phyloP scores from a whole-genome alignment of 257 asterid species.

The Plantago elongata region DNA sequence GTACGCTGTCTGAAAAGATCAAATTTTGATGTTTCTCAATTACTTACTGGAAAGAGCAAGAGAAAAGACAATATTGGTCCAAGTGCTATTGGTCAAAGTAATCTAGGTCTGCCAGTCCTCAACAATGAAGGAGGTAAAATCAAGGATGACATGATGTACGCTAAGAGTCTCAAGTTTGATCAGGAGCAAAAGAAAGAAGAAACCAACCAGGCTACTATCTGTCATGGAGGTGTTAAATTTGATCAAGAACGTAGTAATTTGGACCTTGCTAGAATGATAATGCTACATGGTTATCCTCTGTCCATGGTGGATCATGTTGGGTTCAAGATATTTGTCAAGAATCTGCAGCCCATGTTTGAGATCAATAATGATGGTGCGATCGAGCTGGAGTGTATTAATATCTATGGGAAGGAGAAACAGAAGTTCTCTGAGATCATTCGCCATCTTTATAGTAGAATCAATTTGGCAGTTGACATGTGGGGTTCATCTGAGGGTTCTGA shows the following conservation, averaged over 20 bases:
- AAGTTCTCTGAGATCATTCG: slow-evolving; percentile 58
- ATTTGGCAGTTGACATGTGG: slow-evolving; percentile 79
- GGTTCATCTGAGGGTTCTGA: slow-evolving; percentile 54
- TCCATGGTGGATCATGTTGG: slow-evolving; percentile 88
- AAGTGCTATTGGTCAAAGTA: slow-evolving; percentile 39
- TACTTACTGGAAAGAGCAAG: slow-evolving; percentile 82
- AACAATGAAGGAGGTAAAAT: slow-evolving; percentile 55
- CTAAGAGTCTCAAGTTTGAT: slow-evolving; percentile 53
- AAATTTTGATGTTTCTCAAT: slow-evolving; percentile 82
- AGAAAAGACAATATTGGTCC: slow-evolving; percentile 47
- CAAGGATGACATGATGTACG: slow-evolving; percentile 62
- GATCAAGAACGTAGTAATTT: slow-evolving; percentile 79
- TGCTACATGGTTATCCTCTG: slow-evolving; percentile 92
- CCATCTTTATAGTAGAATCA: slow-evolving; percentile 66
- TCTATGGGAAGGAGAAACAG: slow-evolving; percentile 70
- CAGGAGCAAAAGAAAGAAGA: slow-evolving; percentile 70
- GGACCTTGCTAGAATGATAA: slow-evolving; percentile 97
- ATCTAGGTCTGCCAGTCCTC: slow-evolving; percentile 39
- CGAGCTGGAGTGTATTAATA: slow-evolving; percentile 73
- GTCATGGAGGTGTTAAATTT: slow-evolving; percentile 63
- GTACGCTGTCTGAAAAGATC: slow-evolving; percentile 89
- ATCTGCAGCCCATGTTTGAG: slow-evolving; percentile 90
- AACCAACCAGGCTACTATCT: slow-evolving; percentile 37
- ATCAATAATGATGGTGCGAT: slow-evolving; percentile 46
- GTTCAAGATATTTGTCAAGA: slow-evolving; percentile 74